Evolutionary conservation across 176 grass and related monocot species (phyloP).

Genomic region (Poa pratensis): DNA sequence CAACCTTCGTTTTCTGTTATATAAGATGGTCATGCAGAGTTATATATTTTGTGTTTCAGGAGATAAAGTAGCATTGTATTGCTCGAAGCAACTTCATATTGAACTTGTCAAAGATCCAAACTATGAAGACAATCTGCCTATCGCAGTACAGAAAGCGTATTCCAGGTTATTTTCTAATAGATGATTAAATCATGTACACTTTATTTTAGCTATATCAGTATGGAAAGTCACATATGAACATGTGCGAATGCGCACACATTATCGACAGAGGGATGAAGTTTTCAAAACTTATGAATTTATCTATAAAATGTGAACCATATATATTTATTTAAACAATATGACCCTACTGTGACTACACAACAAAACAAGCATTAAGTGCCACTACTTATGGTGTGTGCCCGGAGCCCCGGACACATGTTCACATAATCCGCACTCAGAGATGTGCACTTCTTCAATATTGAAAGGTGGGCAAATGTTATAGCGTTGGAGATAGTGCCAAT

Average conservation of each 20-base stretch:
- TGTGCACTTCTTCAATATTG: slow-evolving; percentile 26
- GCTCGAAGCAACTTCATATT: neutral
- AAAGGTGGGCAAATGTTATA: neutral
- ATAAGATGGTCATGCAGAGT: neutral
- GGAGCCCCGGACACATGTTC: neutral
- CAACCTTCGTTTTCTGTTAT: slow-evolving; percentile 12
- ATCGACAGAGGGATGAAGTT: neutral
- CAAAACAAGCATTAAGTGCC: slow-evolving; percentile 11
- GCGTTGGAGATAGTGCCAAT: neutral
- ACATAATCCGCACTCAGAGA: slow-evolving; percentile 11
- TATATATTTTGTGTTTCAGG: slow-evolving; percentile 24
- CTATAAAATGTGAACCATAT: neutral
- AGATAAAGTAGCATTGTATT: slow-evolving; percentile 5
- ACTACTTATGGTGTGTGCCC: neutral
- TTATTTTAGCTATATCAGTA: neutral
- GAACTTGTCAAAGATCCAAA: neutral
- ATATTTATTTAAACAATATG: neutral
- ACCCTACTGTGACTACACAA: neutral
- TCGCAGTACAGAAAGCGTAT: neutral
- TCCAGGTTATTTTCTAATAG: slow-evolving; percentile 8
- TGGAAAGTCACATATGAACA: slow-evolving; percentile 5
- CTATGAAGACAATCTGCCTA: neutral
- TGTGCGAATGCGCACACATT: neutral
- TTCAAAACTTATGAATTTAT: neutral
- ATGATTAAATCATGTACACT: neutral